Percentiles rank a stretch among this genome's conserved stretches.
These are phyloP conservation scores for Umbelopsis sp. DNA, from an alignment of 371 early-diverging fungal species.

Conservation along the genomic window DNA sequence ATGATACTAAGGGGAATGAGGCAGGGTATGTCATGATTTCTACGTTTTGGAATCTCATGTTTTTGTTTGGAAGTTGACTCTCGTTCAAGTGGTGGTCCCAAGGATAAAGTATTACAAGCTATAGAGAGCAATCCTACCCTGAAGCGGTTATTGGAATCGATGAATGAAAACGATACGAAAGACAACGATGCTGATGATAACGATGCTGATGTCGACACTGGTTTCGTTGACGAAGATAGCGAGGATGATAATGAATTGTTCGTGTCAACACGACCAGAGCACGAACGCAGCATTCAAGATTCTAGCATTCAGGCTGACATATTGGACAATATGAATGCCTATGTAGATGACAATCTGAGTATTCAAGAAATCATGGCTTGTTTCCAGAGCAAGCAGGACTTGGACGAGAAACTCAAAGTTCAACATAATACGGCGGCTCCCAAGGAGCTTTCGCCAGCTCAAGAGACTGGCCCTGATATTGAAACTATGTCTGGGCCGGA, in stretches of 20 bases:
- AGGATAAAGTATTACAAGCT: conserved; percentile 1
- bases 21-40: no score
- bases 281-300: conserved; percentile 1
- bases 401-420: conserved; percentile 39
- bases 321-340: conserved; percentile 44
- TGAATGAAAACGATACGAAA: background rate
- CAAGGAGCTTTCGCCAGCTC: background rate
- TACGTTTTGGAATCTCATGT: no score
- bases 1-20: conserved; percentile 36
- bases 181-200: conserved; percentile 21
- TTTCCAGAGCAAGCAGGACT: conserved; percentile 28
- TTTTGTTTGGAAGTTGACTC: background rate
- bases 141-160: background rate
- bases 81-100: conserved; percentile 8
- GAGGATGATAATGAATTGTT: conserved; percentile 32
- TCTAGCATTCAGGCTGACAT: background rate
- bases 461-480: background rate
- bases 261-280: background rate
- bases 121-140: conserved; percentile 3
- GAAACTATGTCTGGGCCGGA: conserved; percentile 3
- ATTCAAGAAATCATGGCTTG: conserved; percentile 55
- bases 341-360: conserved; percentile 57
- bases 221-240: conserved; percentile 35
- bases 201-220: conserved; percentile 27
- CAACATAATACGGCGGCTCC: background rate